phyloP scores from a whole-genome alignment of 1,284 basidiomycete genomes.

The Ustilago cynodontis region DNA sequence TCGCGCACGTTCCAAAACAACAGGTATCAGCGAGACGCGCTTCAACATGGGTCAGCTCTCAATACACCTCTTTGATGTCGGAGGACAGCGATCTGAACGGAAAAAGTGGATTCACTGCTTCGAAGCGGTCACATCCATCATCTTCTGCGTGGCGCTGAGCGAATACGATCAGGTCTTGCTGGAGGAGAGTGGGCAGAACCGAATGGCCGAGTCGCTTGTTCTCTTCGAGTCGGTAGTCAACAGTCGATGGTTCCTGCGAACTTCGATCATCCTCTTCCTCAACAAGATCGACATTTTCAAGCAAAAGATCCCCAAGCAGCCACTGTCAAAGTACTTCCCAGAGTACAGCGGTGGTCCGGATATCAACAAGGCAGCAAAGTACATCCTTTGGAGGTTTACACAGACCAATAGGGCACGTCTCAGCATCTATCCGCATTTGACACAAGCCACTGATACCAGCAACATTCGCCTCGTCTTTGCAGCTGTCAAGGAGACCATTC shows the following conservation, averaged over 20 bases:
- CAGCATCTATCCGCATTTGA: constrained; percentile 71
- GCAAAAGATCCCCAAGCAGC: constrained; percentile 80
- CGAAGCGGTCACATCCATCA: constrained; percentile 65
- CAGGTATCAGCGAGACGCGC: constrained; percentile 89
- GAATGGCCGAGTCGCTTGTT: constrained; percentile 92
- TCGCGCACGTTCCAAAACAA: constrained; percentile 88
- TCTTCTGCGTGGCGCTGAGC: constrained; percentile 69
- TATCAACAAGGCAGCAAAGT: constrained; percentile 97
- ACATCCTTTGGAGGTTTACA: constrained; percentile 96
- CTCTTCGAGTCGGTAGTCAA: constrained; percentile 97
- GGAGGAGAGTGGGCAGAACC: constrained; percentile 76
- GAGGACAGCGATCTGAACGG: constrained; percentile 66
- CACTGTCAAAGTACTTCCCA: constrained; percentile 89
- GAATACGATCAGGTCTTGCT: constrained; percentile 64
- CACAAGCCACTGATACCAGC: constrained; percentile 76
- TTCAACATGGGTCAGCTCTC: constrained; percentile 72
- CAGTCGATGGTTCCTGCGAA: constrained; percentile 86
- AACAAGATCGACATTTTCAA: constrained; percentile 98
- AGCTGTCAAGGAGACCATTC: constrained; percentile 85
- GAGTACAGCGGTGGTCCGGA: constrained; percentile 91
- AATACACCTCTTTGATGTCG: constrained; percentile 68
- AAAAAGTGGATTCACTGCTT: constrained; percentile 70
- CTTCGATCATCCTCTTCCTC: constrained; percentile 82
- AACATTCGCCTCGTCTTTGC: constrained; percentile 91
- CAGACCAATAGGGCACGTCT: constrained; percentile 81